Evolutionary conservation across 2,329 filamentous ascomycete species (phyloP).

Genomic region (Botryosphaeria dothidea): DNA sequence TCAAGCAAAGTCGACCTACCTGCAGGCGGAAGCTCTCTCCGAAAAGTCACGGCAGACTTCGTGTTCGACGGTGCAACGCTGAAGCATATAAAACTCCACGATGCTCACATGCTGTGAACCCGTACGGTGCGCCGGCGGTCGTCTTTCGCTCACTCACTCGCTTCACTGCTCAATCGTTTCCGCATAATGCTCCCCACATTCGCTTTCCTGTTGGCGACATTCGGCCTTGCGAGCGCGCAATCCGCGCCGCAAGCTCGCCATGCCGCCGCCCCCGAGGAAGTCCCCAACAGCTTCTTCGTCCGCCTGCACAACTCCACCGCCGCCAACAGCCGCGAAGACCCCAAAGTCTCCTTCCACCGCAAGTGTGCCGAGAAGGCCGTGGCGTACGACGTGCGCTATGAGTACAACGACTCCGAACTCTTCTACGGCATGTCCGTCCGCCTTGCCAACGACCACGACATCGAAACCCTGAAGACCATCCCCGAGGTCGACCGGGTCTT

Average conservation of each 20-base stretch:
- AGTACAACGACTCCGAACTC: not conserved
- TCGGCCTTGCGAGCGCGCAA: not conserved
- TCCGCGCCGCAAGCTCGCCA: not conserved
- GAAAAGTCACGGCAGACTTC: not conserved
- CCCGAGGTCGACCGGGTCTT: not conserved
- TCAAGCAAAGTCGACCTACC: not conserved
- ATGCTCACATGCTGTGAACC: not conserved
- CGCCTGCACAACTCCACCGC: not conserved
- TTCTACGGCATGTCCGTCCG: conserved; percentile 6
- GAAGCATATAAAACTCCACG: not conserved
- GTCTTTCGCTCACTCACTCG: not conserved
- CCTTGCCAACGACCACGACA: not conserved
- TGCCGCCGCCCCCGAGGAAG: not conserved
- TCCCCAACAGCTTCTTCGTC: not conserved
- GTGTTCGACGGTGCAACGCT: not conserved
- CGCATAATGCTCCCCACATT: not conserved
- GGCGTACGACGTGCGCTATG: not conserved
- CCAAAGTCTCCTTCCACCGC: not conserved
- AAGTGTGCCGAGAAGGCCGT: conserved; percentile 1
- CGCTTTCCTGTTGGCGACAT: not conserved
- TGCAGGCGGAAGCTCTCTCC: not conserved
- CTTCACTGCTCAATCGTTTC: not conserved
- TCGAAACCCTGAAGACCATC: not conserved
- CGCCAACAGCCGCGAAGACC: not conserved
- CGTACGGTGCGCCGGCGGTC: not conserved